A percentile compares a stretch with the other conserved stretches of the same genome.
These are phyloP conservation scores for Wickerhamomyces pijperi DNA, from an alignment of 805 yeast genomes.

Conservation along the genomic window DNA sequence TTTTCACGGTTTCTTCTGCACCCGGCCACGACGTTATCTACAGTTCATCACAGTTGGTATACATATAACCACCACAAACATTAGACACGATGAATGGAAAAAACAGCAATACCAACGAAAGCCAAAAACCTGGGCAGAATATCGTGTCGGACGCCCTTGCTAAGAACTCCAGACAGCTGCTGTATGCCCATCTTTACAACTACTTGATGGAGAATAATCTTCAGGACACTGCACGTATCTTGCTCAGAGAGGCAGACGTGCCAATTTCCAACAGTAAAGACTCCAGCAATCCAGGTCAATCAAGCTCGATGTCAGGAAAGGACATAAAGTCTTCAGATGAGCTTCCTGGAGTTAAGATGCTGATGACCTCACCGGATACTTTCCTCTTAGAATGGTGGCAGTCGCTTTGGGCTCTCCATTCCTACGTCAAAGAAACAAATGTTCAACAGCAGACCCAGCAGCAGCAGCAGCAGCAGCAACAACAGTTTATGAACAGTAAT, in stretches of 20 bases:
- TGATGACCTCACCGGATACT: slow-evolving; percentile 32
- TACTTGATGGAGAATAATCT: slow-evolving; percentile 35
- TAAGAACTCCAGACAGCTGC: slow-evolving; percentile 35
- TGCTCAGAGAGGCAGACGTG: slow-evolving; percentile 34
- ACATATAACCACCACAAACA: no score
- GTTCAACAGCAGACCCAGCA: slow-evolving; percentile 2
- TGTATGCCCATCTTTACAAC: slow-evolving; percentile 41
- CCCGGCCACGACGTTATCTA: no score
- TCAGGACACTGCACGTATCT: slow-evolving; percentile 36
- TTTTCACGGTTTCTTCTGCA: no score
- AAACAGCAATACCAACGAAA: neutral
- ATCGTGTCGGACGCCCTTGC: slow-evolving; percentile 34
- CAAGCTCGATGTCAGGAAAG: slow-evolving; percentile 1
- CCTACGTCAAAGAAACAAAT: slow-evolving; percentile 27
- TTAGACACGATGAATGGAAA: no score
- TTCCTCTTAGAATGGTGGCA: slow-evolving; percentile 50
- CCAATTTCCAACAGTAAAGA: slow-evolving; percentile 18
- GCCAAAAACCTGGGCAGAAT: neutral
- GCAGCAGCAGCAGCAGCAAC: slow-evolving; percentile 2
- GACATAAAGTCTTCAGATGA: slow-evolving; percentile 9
- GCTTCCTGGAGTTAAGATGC: slow-evolving; percentile 25
- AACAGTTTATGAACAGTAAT: neutral
- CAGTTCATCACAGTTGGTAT: no score
- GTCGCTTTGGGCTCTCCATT: slow-evolving; percentile 36
- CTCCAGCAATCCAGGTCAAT: neutral